A percentile compares a stretch with the other conserved stretches of the same genome.
Evolutionary conservation across 73 alveolate genomes (phyloP).

Genomic region (Effrenium voratum): DNA sequence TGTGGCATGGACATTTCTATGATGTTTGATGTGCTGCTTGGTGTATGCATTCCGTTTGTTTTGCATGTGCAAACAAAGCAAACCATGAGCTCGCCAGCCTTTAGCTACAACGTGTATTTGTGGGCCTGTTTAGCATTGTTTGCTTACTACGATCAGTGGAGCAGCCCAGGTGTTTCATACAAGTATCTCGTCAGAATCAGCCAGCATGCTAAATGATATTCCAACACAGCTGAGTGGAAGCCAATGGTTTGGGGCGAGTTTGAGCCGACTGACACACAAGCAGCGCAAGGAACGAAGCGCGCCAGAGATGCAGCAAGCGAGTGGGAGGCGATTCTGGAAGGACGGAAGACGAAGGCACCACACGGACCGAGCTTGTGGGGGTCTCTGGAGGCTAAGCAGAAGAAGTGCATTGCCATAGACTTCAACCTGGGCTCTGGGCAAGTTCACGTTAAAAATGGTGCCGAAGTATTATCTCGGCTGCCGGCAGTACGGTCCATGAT

Average conservation of each 20-base stretch:
- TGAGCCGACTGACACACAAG: not conserved
- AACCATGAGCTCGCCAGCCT: not conserved
- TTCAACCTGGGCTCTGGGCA: constrained; percentile 4
- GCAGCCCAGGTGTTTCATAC: not conserved
- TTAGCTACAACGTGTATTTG: too few relatives aligned
- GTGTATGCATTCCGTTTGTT: not conserved
- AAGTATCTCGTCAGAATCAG: too few relatives aligned
- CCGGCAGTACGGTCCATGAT: constrained; percentile 13
- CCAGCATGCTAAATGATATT: not conserved
- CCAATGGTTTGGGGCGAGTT: not conserved
- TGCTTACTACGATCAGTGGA: not conserved
- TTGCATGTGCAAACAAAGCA: too few relatives aligned
- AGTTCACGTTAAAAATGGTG: not conserved
- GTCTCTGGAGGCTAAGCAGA: not conserved
- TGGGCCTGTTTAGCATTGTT: too few relatives aligned
- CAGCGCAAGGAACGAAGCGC: not conserved
- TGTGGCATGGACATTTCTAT: too few relatives aligned
- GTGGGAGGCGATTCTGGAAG: constrained; percentile 63
- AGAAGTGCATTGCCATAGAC: not conserved
- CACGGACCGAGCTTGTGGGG: not conserved
- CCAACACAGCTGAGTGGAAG: not conserved
- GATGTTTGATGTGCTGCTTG: not conserved
- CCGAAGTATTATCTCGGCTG: constrained; percentile 2
- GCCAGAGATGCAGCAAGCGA: constrained; percentile 9
- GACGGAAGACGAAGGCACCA: not conserved